These are phyloP conservation scores for Rubroboletus satanas DNA, from an alignment of 768 basidiomycete species.

Conservation along the genomic window DNA sequence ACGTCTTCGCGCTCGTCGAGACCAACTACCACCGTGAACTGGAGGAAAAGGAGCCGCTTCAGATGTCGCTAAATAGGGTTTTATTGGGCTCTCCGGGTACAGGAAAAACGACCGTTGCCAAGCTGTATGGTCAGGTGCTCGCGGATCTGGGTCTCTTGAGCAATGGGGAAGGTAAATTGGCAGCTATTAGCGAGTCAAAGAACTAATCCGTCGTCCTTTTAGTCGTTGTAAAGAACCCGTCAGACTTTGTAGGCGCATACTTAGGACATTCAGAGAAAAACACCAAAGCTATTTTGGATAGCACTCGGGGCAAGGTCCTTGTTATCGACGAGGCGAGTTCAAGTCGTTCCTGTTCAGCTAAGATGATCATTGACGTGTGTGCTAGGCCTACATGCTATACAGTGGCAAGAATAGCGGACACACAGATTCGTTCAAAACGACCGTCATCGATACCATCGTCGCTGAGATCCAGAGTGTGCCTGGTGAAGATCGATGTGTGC, in stretches of 20 bases:
- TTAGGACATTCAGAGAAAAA: constrained; percentile 61
- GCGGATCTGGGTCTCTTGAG: constrained; percentile 61
- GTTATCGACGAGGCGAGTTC: constrained; percentile 61
- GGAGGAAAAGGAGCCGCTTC: constrained; percentile 47
- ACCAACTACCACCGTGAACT: constrained; percentile 62
- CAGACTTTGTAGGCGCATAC: constrained; percentile 60
- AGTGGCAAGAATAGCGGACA: constrained; percentile 31
- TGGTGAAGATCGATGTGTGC: constrained; percentile 66
- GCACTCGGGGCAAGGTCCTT: constrained; percentile 59
- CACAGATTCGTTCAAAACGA: constrained; percentile 53
- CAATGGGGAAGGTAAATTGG: constrained; percentile 58
- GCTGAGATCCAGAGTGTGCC: constrained; percentile 68
- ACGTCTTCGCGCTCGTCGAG: constrained; percentile 43
- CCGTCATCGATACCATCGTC: constrained; percentile 72
- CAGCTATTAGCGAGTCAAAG: not conserved
- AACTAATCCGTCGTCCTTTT: not conserved
- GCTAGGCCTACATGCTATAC: constrained; percentile 47
- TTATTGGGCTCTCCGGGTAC: constrained; percentile 70
- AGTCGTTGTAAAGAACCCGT: constrained; percentile 67
- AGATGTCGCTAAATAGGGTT: constrained; percentile 57
- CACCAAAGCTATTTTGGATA: constrained; percentile 59
- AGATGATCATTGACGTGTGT: not conserved
- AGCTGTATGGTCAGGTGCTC: constrained; percentile 61
- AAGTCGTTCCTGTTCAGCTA: constrained; percentile 8
- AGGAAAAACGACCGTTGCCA: constrained; percentile 68